These are phyloP conservation scores for Populus hybrid DNA, from an alignment of 441 rosid species.

Conservation along the genomic window DNA sequence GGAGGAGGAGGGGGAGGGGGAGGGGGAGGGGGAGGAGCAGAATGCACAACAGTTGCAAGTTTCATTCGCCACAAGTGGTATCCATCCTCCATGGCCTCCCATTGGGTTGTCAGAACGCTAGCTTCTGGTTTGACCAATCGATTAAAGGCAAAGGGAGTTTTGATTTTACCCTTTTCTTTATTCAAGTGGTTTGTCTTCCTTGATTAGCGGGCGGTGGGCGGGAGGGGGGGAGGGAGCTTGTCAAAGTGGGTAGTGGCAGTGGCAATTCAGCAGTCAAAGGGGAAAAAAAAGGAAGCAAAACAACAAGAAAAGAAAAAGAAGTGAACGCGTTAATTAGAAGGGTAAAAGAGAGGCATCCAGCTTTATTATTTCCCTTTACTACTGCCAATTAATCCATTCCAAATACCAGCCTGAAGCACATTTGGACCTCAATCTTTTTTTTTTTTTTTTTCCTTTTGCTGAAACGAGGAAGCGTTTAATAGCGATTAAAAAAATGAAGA, in stretches of 20 bases:
- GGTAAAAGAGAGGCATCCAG: not conserved
- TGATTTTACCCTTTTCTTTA: not conserved
- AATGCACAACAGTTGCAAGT: no score
- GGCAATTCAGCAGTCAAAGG: not conserved
- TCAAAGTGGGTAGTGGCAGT: not conserved
- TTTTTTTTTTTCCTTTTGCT: not conserved
- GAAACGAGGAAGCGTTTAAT: not conserved
- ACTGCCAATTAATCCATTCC: not conserved
- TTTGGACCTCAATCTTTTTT: not conserved
- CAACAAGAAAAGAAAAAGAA: not conserved
- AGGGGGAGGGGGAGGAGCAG: no score
- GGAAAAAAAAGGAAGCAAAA: not conserved
- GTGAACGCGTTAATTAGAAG: not conserved
- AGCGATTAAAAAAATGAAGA: not conserved
- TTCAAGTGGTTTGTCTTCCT: slow-evolving; percentile 10
- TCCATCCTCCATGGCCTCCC: not conserved
- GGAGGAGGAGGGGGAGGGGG: no score
- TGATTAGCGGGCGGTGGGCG: slow-evolving; percentile 3
- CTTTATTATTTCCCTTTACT: not conserved
- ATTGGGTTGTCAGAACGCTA: not conserved
- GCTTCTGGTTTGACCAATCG: slow-evolving; percentile 3
- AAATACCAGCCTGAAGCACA: not conserved
- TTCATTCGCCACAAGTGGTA: no score
- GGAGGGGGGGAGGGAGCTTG: not conserved
- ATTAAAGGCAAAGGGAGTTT: not conserved